Conservation (phyloP, 768 basidiomycete genomes). For the Rhodocollybia butyracea region DNA sequence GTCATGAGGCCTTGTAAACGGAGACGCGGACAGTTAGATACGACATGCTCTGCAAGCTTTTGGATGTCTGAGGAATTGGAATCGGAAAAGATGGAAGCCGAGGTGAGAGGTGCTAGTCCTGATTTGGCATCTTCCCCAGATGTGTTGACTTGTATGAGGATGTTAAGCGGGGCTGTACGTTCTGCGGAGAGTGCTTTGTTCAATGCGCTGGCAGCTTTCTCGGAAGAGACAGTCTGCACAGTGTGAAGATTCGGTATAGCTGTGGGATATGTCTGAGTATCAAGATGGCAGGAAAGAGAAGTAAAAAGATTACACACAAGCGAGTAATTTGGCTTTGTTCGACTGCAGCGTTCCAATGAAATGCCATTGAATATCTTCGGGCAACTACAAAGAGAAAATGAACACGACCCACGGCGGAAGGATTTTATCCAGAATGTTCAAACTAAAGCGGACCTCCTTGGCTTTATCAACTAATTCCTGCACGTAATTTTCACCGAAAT, state of each 20-base stretch:
- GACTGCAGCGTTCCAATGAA: constrained; percentile 94
- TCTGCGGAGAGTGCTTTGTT: constrained; percentile 64
- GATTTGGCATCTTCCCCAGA: constrained; percentile 92
- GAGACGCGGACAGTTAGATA: constrained; percentile 70
- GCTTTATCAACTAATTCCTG: constrained; percentile 92
- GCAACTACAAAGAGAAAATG: constrained; percentile 53
- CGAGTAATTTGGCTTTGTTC: constrained; percentile 89
- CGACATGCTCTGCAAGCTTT: constrained; percentile 66
- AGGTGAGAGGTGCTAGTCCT: constrained; percentile 63
- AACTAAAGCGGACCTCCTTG: constrained; percentile 42
- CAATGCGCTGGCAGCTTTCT: constrained; percentile 76
- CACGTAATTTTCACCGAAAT: constrained; percentile 98
- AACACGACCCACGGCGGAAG: neutral
- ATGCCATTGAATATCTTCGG: constrained; percentile 89
- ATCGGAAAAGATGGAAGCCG: constrained; percentile 8
- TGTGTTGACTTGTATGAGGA: constrained; percentile 93
- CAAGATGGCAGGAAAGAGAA: neutral
- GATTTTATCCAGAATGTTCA: neutral
- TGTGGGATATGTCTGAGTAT: constrained; percentile 23
- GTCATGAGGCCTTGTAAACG: constrained; percentile 92
- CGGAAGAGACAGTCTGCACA: constrained; percentile 82
- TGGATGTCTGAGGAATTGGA: constrained; percentile 44
- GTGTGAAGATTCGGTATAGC: constrained; percentile 86
- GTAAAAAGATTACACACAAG: constrained; percentile 45
- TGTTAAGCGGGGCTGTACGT: constrained; percentile 62